These are phyloP conservation scores for Neurospora crassa DNA, from an alignment of 2,329 filamentous ascomycete genomes.

Conservation along the genomic window DNA sequence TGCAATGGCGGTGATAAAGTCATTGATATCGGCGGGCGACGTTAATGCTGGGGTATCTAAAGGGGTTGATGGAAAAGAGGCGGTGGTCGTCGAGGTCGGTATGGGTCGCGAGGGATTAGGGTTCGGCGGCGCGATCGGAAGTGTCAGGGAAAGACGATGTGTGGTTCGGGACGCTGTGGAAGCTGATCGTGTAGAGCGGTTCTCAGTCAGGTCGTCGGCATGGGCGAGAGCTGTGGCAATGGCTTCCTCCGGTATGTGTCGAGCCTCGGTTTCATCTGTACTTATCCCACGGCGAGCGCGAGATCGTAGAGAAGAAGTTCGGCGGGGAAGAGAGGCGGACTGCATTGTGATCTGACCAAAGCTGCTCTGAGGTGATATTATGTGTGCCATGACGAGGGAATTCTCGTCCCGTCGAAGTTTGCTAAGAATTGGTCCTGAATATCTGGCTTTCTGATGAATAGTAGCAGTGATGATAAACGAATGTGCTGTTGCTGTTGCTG, in stretches of 20 bases:
- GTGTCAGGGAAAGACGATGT: slow-evolving; percentile 50
- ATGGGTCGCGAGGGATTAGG: slow-evolving; percentile 42
- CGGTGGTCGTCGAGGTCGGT: slow-evolving; percentile 32
- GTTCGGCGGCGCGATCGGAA: slow-evolving; percentile 49
- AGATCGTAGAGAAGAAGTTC: slow-evolving; percentile 3
- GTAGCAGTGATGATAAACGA: slow-evolving; percentile 3
- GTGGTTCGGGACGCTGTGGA: slow-evolving; percentile 44
- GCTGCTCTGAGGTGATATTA: slow-evolving; percentile 15
- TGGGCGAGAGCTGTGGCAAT: slow-evolving; percentile 26
- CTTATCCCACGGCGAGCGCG: slow-evolving; percentile 6
- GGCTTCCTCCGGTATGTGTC: slow-evolving; percentile 24
- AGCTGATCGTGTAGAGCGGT: slow-evolving; percentile 40
- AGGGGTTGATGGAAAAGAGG: slow-evolving; percentile 42
- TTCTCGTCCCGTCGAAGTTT: neutral
- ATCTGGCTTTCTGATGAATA: slow-evolving; percentile 8
- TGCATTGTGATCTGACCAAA: slow-evolving; percentile 17
- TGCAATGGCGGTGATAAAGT: slow-evolving; percentile 82
- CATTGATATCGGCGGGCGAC: slow-evolving; percentile 45
- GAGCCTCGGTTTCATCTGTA: slow-evolving; percentile 15
- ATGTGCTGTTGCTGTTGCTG: slow-evolving; percentile 5
- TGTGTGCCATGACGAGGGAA: slow-evolving; percentile 13
- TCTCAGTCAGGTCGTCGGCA: slow-evolving; percentile 29
- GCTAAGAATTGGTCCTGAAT: neutral
- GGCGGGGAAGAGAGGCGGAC: slow-evolving; percentile 6
- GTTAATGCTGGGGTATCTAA: slow-evolving; percentile 32